Percentiles rank a stretch among this genome's conserved stretches.
phyloP scores from a whole-genome alignment of 202 grass and related monocot species.

The Carex arenaria region DNA sequence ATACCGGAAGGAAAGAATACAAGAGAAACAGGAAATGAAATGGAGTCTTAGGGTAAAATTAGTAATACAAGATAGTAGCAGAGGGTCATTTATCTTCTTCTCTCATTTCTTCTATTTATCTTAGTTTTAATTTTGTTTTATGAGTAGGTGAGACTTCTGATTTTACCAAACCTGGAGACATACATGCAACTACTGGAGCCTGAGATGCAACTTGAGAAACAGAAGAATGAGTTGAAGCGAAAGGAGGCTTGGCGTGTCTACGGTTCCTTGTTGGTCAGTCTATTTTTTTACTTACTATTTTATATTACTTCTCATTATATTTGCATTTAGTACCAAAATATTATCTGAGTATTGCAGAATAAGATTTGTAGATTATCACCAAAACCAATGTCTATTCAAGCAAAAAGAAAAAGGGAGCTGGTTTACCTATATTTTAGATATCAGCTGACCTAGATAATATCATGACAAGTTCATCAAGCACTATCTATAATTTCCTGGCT shows the following conservation, averaged over 20 bases:
- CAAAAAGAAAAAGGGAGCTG: background rate
- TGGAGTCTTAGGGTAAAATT: background rate
- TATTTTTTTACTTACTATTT: background rate
- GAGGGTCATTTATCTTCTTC: too few relatives aligned
- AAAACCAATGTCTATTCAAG: background rate
- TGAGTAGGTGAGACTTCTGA: constrained; percentile 64
- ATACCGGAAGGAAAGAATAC: background rate
- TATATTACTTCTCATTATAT: constrained; percentile 16
- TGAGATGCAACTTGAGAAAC: constrained; percentile 83
- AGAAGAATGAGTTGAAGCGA: constrained; percentile 93
- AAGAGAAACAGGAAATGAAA: background rate
- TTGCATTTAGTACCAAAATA: background rate
- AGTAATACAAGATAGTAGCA: background rate
- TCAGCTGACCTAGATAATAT: background rate
- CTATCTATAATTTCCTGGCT: background rate
- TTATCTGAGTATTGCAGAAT: background rate
- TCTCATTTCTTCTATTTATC: background rate
- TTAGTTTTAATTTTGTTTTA: constrained; percentile 14
- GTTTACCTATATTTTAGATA: background rate
- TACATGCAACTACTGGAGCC: constrained; percentile 88
- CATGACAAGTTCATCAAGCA: background rate
- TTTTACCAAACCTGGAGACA: constrained; percentile 77
- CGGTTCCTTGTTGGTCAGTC: constrained; percentile 67
- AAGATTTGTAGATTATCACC: background rate
- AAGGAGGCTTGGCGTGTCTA: constrained; percentile 98